Evolutionary conservation across 768 basidiomycete genomes (phyloP).

Genomic region (Tephrocybe rancida): DNA sequence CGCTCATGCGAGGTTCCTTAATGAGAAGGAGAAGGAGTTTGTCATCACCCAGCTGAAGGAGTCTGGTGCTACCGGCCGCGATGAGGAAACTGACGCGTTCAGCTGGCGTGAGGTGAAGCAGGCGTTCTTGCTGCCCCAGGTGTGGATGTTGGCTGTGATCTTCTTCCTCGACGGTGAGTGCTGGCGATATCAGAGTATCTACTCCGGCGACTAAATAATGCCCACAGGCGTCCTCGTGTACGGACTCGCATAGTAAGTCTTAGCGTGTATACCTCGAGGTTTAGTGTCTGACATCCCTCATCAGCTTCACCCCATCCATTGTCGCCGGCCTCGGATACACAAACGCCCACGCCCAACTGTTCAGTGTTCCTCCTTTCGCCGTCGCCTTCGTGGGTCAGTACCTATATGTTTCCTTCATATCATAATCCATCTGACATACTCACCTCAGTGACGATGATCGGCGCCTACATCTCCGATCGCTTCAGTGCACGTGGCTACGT

Average conservation of each 20-base stretch:
- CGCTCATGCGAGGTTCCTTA: slow-evolving; percentile 52
- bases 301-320: slow-evolving; percentile 73
- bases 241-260: slow-evolving; percentile 49
- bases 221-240: slow-evolving; percentile 44
- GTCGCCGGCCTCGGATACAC: slow-evolving; percentile 64
- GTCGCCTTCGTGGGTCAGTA: slow-evolving; percentile 50
- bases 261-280: neutral
- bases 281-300: neutral
- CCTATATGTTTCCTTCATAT: neutral
- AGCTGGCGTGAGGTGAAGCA: slow-evolving; percentile 57
- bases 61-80: slow-evolving; percentile 37
- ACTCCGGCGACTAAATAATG: neutral
- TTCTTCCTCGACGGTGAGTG: slow-evolving; percentile 55
- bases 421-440: neutral
- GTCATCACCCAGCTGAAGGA: slow-evolving; percentile 40
- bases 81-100: slow-evolving; percentile 45
- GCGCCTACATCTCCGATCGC: slow-evolving; percentile 53
- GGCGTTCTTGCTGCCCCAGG: slow-evolving; percentile 54
- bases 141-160: slow-evolving; percentile 49
- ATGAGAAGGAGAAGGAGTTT: slow-evolving; percentile 48
- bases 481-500: slow-evolving; percentile 53
- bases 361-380: slow-evolving; percentile 62
- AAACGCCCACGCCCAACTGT: slow-evolving; percentile 55
- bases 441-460: slow-evolving; percentile 32
- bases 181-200: neutral